Percentiles rank a stretch among this genome's conserved stretches.
Conservation (phyloP, 2,329 filamentous ascomycete genomes). For the Diplodia seriata region DNA sequence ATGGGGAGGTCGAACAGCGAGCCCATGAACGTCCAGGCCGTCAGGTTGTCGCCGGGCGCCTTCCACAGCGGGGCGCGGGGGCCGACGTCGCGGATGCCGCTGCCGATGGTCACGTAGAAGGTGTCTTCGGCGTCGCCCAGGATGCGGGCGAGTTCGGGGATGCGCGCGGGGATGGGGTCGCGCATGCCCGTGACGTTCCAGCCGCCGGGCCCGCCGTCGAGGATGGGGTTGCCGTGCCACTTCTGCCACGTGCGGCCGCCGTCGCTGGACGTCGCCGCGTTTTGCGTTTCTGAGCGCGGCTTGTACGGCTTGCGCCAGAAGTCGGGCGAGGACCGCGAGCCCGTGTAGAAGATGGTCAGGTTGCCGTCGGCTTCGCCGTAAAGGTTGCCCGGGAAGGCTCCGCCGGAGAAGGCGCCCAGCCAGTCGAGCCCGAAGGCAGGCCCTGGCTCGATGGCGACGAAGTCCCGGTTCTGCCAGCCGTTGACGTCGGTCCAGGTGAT, state of each 20-base stretch:
- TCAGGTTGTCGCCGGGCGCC: conserved; percentile 53
- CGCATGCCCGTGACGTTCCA: conserved; percentile 56
- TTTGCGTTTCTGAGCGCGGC: too few species aligned
- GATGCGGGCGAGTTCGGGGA: conserved; percentile 53
- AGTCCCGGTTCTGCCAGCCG: conserved; percentile 54
- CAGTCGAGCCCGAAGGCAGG: conserved; percentile 56
- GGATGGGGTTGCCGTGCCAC: conserved; percentile 55
- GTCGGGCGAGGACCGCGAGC: conserved; percentile 54
- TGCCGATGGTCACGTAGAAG: conserved; percentile 56
- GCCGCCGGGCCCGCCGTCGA: conserved; percentile 50
- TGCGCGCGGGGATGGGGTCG: conserved; percentile 48
- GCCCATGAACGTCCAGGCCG: conserved; percentile 56
- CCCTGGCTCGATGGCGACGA: conserved; percentile 50
- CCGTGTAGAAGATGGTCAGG: conserved; percentile 57
- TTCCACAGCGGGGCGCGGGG: conserved; percentile 57
- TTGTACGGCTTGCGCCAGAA: conserved; percentile 55
- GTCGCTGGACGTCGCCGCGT: conserved; percentile 54
- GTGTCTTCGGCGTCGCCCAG: conserved; percentile 52
- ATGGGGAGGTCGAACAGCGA: conserved; percentile 45
- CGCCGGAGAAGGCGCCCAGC: conserved; percentile 62
- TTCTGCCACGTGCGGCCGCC: conserved; percentile 57
- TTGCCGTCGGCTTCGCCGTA: conserved; percentile 56
- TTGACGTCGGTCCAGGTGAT: conserved; percentile 55
- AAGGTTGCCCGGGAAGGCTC: conserved; percentile 57
- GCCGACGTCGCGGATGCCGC: conserved; percentile 56